These are phyloP conservation scores for Lodderomyces orthopsilosis DNA, from an alignment of 1,139 yeast genomes.

Conservation along the genomic window DNA sequence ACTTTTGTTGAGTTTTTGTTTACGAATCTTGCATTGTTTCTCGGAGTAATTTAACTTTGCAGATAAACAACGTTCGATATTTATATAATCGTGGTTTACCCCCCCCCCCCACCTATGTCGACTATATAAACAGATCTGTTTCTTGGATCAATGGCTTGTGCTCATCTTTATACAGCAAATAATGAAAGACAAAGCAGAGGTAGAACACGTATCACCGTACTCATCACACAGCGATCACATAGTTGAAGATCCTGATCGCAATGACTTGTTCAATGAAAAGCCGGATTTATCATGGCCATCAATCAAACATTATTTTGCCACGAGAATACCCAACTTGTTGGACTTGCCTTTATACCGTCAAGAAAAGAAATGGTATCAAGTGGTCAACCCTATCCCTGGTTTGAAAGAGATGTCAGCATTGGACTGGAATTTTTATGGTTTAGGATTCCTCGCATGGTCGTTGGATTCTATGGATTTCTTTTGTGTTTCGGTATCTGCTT, in stretches of 20 bases:
- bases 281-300: conserved; percentile 26
- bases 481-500: conserved; percentile 62
- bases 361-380: conserved; percentile 15
- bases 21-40: no score
- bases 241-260: conserved; percentile 12
- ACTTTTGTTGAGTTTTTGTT: background rate
- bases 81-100: background rate
- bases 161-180: background rate
- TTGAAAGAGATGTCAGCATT: conserved; percentile 24
- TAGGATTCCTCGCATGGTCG: conserved; percentile 73
- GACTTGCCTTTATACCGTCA: conserved; percentile 18
- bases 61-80: background rate
- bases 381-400: conserved; percentile 35
- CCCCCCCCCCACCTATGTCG: conserved; percentile 13
- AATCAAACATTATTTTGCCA: conserved; percentile 23
- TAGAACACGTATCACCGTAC: conserved; percentile 9
- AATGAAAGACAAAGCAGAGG: conserved; percentile 10
- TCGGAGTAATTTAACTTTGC: background rate
- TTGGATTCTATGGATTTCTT: conserved; percentile 81
- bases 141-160: background rate
- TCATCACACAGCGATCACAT: background rate
- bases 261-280: conserved; percentile 19
- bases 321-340: conserved; percentile 25
- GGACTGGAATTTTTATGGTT: conserved; percentile 56
- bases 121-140: no score